phyloP scores from a whole-genome alignment of 768 basidiomycete genomes.

The Tremella mesenterica region DNA sequence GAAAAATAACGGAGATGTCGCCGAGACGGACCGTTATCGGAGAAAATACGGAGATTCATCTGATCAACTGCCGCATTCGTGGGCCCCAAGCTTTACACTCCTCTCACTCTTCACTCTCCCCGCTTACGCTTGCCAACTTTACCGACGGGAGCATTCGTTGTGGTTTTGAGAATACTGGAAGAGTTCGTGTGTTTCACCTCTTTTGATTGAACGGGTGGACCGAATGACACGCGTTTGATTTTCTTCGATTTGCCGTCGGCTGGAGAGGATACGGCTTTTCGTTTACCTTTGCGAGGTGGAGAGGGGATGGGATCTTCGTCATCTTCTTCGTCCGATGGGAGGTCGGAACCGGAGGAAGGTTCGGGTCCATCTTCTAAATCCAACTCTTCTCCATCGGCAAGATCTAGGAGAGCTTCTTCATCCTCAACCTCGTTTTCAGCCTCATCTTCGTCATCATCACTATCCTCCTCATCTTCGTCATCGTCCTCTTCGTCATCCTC shows the following conservation, averaged over 20 bases:
- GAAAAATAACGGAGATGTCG: too few species aligned
- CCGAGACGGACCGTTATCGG: too few species aligned
- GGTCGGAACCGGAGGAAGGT: conserved; percentile 38
- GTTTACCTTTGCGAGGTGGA: conserved; percentile 22
- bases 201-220: neutral
- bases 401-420: conserved; percentile 26
- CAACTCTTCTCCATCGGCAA: conserved; percentile 26
- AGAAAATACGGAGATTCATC: too few species aligned
- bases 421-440: conserved; percentile 24
- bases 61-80: too few species aligned
- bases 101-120: too few species aligned
- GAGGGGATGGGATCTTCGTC: conserved; percentile 11
- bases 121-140: conserved; percentile 2
- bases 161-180: neutral
- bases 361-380: conserved; percentile 34
- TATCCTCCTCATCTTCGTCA: conserved; percentile 46
- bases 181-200: neutral
- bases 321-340: conserved; percentile 48
- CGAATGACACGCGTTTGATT: conserved; percentile 30
- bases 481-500: conserved; percentile 42
- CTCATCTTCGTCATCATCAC: conserved; percentile 43
- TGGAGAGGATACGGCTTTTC: conserved; percentile 16
- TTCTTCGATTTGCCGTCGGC: conserved; percentile 10
- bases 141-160: neutral
- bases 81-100: too few species aligned